Evolutionary conservation across 1,284 basidiomycete species (phyloP).

Genomic region (Boletus austroedulis): DNA sequence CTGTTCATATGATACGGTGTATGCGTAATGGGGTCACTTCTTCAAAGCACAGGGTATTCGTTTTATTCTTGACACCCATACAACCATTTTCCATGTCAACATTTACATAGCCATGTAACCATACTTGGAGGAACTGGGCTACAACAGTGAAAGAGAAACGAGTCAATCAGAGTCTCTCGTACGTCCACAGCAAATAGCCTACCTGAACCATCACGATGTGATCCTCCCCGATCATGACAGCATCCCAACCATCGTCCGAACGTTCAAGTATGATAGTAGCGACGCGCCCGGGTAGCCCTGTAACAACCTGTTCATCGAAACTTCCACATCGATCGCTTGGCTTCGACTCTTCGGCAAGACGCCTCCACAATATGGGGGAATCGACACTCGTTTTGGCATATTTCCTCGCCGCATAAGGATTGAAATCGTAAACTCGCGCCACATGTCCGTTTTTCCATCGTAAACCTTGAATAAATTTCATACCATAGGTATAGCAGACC

Average conservation of each 20-base stretch:
- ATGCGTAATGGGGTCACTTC: slow-evolving; percentile 32
- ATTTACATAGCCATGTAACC: slow-evolving; percentile 33
- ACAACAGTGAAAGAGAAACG: neutral
- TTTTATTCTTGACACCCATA: slow-evolving; percentile 1
- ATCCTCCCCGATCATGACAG: slow-evolving; percentile 35
- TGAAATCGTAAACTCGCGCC: slow-evolving; percentile 34
- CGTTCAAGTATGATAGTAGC: slow-evolving; percentile 10
- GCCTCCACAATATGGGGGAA: slow-evolving; percentile 18
- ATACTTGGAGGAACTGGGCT: slow-evolving; percentile 19
- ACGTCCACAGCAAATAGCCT: neutral
- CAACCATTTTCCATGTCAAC: neutral
- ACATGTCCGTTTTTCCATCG: slow-evolving; percentile 18
- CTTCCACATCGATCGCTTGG: slow-evolving; percentile 5
- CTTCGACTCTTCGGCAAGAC: slow-evolving; percentile 10
- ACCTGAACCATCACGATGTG: slow-evolving; percentile 34
- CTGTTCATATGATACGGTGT: neutral
- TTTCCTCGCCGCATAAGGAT: slow-evolving; percentile 22
- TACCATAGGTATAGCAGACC: slow-evolving; percentile 59
- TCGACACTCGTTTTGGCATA: slow-evolving; percentile 9
- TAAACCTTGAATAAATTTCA: slow-evolving; percentile 39
- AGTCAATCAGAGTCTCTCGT: slow-evolving; percentile 4
- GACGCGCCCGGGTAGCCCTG: slow-evolving; percentile 32
- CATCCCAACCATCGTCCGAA: slow-evolving; percentile 25
- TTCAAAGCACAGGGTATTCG: slow-evolving; percentile 20
- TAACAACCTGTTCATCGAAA: slow-evolving; percentile 21